Base-by-base conservation (phyloP, 73 alveolate genomes). In the Uronychia setigera region DNA sequence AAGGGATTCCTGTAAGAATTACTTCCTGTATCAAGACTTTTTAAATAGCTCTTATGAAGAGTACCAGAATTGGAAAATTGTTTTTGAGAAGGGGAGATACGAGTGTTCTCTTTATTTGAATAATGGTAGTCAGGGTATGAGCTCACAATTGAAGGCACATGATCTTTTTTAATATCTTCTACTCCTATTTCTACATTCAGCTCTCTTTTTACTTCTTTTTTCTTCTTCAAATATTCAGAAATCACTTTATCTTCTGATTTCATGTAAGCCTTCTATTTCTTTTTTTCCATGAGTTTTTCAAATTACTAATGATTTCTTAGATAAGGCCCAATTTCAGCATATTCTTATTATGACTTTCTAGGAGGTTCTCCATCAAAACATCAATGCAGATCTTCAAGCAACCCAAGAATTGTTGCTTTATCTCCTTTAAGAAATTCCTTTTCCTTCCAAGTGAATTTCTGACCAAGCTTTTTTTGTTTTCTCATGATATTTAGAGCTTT, bases 361-460 rank as follows among this genome's bases (percentile, higher is more conserved):
- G 97, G 90, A 30, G 91, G 86, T 13, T 81, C 33, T 27, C 97
- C 97, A 60, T 92, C 93, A 83, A 59, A 83, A 80, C 92, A 88
- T 32, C 94, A 84, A 76, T 89, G 93, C 31, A 92, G 25, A 80
- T 92, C 97, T 77, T 92, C 97, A 11, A 92, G 85, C 58, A 92
- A 59, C 58, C 97, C 97, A 26, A 92, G 29, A 60, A 89, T 58
- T 5, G 60, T 80, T 57, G 80, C 86, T 19, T 84, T 27, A 74
- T 78, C 35, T 26, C 97, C 97, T 77, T 85, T 77, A 60, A 58
- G 31, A 11, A 92, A 84, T 30, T 92, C 97, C 60, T 81, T 89
- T 77, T 88, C 97, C 5, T 88, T 60, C 91, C 95, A 92, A 0
- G 91, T 85, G 87, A 76, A 92, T 35, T 93, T 93, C 88, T 93